phyloP scores from a whole-genome alignment of 129 eudicot genomes.

The Oenanthe sinensis region DNA sequence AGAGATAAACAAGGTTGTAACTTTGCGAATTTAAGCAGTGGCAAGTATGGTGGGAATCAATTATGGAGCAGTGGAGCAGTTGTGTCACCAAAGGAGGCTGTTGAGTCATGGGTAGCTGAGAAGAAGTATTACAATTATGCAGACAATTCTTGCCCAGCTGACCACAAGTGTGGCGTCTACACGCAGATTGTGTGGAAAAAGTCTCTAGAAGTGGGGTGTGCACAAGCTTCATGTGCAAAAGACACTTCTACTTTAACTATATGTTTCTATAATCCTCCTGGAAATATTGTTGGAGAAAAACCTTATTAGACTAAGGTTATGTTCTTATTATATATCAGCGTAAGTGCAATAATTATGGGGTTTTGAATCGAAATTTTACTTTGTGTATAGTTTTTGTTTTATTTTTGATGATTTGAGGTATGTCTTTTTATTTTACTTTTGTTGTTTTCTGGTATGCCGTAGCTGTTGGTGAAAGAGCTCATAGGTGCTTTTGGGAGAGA shows the following conservation, averaged over 20 bases:
- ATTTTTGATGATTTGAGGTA: background rate
- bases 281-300: slow-evolving; percentile 74
- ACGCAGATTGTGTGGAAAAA: slow-evolving; percentile 92
- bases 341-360: background rate
- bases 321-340: too few relatives aligned
- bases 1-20: slow-evolving; percentile 55
- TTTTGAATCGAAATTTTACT: background rate
- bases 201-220: slow-evolving; percentile 68
- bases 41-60: slow-evolving; percentile 80
- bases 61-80: slow-evolving; percentile 40
- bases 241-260: slow-evolving; percentile 51
- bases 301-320: slow-evolving; percentile 38
- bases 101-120: slow-evolving; percentile 73
- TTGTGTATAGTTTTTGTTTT: background rate
- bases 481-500: slow-evolving; percentile 1
- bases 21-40: slow-evolving; percentile 51
- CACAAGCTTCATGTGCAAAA: slow-evolving; percentile 46
- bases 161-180: slow-evolving; percentile 73
- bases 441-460: background rate
- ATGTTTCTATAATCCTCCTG: slow-evolving; percentile 87
- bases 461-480: background rate
- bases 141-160: slow-evolving; percentile 48
- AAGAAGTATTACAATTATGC: slow-evolving; percentile 54
- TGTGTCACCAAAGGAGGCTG: slow-evolving; percentile 47
- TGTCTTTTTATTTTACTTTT: background rate